phyloP scores from a whole-genome alignment of 1,139 yeast species.

The Candida smagusa region DNA sequence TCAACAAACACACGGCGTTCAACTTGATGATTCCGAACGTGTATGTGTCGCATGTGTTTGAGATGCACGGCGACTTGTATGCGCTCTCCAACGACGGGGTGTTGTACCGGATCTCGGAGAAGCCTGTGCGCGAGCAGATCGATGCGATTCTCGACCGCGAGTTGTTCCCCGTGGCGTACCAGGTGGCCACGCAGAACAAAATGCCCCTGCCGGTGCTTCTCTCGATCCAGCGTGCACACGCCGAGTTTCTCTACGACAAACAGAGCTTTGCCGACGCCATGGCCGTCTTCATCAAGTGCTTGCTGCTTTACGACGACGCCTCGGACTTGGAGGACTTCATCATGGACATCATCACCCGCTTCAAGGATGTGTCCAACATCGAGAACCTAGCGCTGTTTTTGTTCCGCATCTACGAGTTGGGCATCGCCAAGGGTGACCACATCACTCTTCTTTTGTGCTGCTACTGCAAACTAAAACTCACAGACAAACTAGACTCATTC shows the following conservation, averaged over 20 bases:
- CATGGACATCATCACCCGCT: slow-evolving; percentile 76
- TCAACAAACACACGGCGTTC: slow-evolving; percentile 68
- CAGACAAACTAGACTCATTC: slow-evolving; percentile 56
- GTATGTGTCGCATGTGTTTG: slow-evolving; percentile 51
- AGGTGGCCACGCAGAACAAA: slow-evolving; percentile 53
- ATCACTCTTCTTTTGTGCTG: slow-evolving; percentile 78
- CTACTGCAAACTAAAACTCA: slow-evolving; percentile 72
- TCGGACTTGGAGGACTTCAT: slow-evolving; percentile 50
- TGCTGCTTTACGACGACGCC: slow-evolving; percentile 19
- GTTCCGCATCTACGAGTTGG: slow-evolving; percentile 49
- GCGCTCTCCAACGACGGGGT: slow-evolving; percentile 75
- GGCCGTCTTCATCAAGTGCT: slow-evolving; percentile 54
- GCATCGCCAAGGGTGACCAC: slow-evolving; percentile 69
- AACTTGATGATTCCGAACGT: slow-evolving; percentile 47
- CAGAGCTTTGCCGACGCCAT: slow-evolving; percentile 70
- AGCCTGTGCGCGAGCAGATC: slow-evolving; percentile 63
- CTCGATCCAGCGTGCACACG: slow-evolving; percentile 63
- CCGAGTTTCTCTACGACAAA: slow-evolving; percentile 64
- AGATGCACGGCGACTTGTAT: slow-evolving; percentile 54
- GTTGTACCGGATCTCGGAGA: slow-evolving; percentile 66
- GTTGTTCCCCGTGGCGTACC: slow-evolving; percentile 69
- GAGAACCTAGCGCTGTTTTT: slow-evolving; percentile 63
- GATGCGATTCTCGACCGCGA: slow-evolving; percentile 69
- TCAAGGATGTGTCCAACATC: slow-evolving; percentile 81
- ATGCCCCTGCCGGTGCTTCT: slow-evolving; percentile 40